Percentiles rank a stretch among this genome's conserved stretches.
These are phyloP conservation scores for Nicotiana tabacum DNA, from an alignment of 257 asterid species.

Conservation along the genomic window DNA sequence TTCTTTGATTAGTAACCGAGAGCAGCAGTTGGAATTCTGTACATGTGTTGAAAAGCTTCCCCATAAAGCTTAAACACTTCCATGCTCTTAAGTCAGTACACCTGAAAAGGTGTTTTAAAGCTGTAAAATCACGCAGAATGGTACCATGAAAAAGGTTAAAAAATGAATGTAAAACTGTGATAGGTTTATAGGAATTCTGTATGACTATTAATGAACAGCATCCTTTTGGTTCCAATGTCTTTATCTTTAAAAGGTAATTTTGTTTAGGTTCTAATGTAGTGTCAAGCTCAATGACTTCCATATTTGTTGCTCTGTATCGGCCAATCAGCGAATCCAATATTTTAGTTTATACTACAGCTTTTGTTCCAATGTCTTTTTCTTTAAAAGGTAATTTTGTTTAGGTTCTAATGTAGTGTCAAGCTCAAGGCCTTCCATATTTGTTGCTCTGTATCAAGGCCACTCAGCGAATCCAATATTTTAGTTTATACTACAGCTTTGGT, in stretches of 20 bases:
- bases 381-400: background rate
- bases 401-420: background rate
- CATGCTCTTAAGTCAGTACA: background rate
- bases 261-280: background rate
- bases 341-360: background rate
- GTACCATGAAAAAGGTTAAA: background rate
- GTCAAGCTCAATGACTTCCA: background rate
- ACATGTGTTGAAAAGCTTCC: background rate
- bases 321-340: background rate
- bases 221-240: background rate
- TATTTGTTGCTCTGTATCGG: background rate
- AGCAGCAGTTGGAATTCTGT: background rate
- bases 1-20: background rate
- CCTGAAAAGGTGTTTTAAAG: background rate
- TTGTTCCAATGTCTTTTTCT: background rate
- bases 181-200: background rate
- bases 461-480: background rate
- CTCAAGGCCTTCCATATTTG: background rate
- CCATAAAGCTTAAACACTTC: background rate
- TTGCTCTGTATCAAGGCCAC: background rate
- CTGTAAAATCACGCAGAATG: background rate
- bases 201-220: background rate
- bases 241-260: background rate
- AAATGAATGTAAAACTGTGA: background rate
- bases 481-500: background rate